phyloP scores from a whole-genome alignment of 2,329 filamentous ascomycete species.

The Ceratocystis cacaofunesta region DNA sequence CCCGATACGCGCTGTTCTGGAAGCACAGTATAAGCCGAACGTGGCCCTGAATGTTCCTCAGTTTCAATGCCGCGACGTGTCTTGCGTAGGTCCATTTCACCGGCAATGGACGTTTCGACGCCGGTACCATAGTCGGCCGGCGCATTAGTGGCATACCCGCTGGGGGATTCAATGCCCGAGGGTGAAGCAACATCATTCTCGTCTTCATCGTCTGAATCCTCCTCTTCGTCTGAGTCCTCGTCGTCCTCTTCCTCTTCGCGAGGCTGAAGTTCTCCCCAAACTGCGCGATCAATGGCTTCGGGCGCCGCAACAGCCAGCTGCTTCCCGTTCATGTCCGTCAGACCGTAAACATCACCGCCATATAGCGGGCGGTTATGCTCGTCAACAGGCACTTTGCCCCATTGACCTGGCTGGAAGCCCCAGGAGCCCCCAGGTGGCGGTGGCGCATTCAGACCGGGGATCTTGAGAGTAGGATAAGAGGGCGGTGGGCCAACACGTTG shows the following conservation, averaged over 20 bases:
- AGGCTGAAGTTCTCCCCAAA: conserved; percentile 86
- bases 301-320: conserved; percentile 34
- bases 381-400: conserved; percentile 89
- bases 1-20: conserved; percentile 40
- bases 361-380: conserved; percentile 85
- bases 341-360: conserved; percentile 87
- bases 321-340: conserved; percentile 36
- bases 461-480: conserved; percentile 87
- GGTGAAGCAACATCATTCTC: conserved; percentile 41
- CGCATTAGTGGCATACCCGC: conserved; percentile 64
- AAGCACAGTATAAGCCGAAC: conserved; percentile 76
- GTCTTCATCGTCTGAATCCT: conserved; percentile 45
- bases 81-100: conserved; percentile 86
- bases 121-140: conserved; percentile 62
- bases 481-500: conserved; percentile 87
- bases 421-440: conserved; percentile 78
- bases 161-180: conserved; percentile 64
- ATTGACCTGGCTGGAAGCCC: conserved; percentile 92
- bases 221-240: conserved; percentile 58
- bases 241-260: conserved; percentile 61
- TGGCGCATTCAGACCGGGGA: conserved; percentile 85
- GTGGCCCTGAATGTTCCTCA: conserved; percentile 59
- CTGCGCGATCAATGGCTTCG: conserved; percentile 69
- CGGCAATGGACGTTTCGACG: conserved; percentile 58
- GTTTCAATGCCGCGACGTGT: conserved; percentile 68